Percentiles rank a stretch among this genome's conserved stretches.
phyloP scores from a whole-genome alignment of 768 basidiomycete species.

The Russula earlei region DNA sequence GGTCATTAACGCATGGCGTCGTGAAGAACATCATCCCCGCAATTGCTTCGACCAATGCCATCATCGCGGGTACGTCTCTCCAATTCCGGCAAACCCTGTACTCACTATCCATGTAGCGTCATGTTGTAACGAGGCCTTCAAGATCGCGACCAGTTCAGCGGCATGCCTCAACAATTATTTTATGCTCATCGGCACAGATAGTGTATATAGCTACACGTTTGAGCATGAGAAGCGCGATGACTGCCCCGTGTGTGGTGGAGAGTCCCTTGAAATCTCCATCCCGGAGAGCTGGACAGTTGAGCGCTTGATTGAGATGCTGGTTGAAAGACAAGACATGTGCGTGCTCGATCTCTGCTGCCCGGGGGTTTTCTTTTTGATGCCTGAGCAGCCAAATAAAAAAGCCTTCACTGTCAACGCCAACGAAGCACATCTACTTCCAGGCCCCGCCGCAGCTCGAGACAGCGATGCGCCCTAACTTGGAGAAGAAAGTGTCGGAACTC shows the following conservation, averaged over 20 bases:
- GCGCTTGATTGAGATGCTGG: conserved; percentile 75
- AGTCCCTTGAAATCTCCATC: conserved; percentile 66
- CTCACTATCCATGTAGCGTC: conserved; percentile 46
- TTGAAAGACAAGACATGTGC: conserved; percentile 86
- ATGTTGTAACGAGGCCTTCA: conserved; percentile 99
- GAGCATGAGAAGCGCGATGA: conserved; percentile 87
- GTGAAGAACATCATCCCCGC: conserved; percentile 99
- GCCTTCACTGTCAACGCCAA: conserved; percentile 77
- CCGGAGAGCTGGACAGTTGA: conserved; percentile 73
- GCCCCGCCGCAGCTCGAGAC: conserved; percentile 87
- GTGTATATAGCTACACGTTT: conserved; percentile 95
- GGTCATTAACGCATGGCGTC: conserved; percentile 95
- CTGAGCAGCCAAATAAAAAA: conserved; percentile 84
- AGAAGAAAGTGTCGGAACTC: conserved; percentile 77
- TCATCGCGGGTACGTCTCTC: conserved; percentile 72
- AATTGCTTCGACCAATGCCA: conserved; percentile 97
- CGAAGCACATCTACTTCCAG: conserved; percentile 81
- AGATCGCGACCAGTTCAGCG: conserved; percentile 92
- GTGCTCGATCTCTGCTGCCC: conserved; percentile 22
- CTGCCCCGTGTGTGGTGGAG: conserved; percentile 96
- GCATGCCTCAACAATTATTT: conserved; percentile 96
- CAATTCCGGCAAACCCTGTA: not conserved
- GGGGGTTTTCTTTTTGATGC: not conserved
- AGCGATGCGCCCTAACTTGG: conserved; percentile 83
- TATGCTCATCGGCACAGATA: conserved; percentile 95